These are phyloP conservation scores for Colletotrichum magnum DNA, from an alignment of 2,329 filamentous ascomycete genomes.

Conservation along the genomic window DNA sequence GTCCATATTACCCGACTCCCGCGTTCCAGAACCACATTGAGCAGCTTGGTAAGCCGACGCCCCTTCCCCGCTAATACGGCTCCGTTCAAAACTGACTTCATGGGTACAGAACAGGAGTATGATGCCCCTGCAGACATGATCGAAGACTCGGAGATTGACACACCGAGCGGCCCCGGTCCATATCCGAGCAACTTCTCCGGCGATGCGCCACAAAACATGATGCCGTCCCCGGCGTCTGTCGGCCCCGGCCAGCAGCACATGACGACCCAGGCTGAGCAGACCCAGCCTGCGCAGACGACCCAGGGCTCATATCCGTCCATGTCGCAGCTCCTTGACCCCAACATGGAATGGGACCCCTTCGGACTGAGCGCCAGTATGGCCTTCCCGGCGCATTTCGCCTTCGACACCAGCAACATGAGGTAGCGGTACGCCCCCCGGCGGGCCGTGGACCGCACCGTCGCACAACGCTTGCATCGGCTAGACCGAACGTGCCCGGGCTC, in stretches of 20 bases:
- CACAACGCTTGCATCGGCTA: background rate
- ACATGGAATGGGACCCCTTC: constrained; percentile 93
- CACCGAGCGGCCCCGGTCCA: constrained; percentile 74
- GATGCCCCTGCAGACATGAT: constrained; percentile 91
- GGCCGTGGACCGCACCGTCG: background rate
- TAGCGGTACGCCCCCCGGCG: constrained; percentile 43
- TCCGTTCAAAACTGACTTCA: constrained; percentile 77
- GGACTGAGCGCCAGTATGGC: constrained; percentile 95
- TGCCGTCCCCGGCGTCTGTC: constrained; percentile 55
- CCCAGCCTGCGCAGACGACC: constrained; percentile 43
- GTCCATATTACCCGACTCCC: constrained; percentile 83
- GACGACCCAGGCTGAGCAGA: constrained; percentile 53
- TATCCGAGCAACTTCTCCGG: constrained; percentile 72
- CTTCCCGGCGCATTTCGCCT: constrained; percentile 87
- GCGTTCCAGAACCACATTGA: constrained; percentile 93
- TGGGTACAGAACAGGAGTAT: constrained; percentile 93
- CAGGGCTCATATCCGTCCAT: constrained; percentile 72
- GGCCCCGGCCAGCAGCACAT: constrained; percentile 55
- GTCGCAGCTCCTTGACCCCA: constrained; percentile 79
- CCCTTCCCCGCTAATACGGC: constrained; percentile 62
- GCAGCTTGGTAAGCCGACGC: constrained; percentile 88
- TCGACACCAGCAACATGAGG: constrained; percentile 73
- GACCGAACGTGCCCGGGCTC: background rate
- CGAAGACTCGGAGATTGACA: constrained; percentile 83
- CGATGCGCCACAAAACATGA: constrained; percentile 57